Evolutionary conservation across 306 rosid genomes (phyloP), one percentile per base, ranked within the genome.

Genomic region (Lagenaria siceraria): DNA sequence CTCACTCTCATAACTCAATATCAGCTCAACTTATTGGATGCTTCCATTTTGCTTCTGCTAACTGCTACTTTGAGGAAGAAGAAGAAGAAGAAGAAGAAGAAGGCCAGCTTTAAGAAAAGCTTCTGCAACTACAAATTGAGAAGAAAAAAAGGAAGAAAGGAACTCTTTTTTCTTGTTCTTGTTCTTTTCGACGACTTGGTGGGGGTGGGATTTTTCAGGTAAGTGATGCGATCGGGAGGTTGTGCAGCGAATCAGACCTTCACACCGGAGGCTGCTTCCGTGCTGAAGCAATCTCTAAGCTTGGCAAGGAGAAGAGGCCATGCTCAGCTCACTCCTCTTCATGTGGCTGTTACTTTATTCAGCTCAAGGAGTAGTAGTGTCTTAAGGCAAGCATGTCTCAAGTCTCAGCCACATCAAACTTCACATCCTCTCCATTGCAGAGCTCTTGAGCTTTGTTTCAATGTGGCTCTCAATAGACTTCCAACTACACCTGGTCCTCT

Each of bases 401-500:
- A 87, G 79, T 86, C 97, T 79, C 93, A 88, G 72, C 89, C 92
- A 58, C 89, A 80, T 49, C 92, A 89, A 69, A 21, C 91, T 61
- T 84, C 89, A 31, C 86, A 42, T 53, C 92, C 92, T 52, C 93
- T 90, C 74, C 98, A 96, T 10, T 90, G 92, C 77, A 81, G 97
- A 75, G 97, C 99, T 35, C 97, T 96, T n/a, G 99, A 96, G 83
- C 97, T 96, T 19, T 96, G 98, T 81, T 92, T 96, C 92, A 96
- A 92, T 81, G 99, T 96, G 40, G 98, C 99, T 17, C 98, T 96
- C 73, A 96, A 96, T 60, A 68, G 97, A 42, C 96, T 92, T 9
- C 99, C 99, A 13, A 89, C 99, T 0, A 76, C 87, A 0, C 88
- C 96, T 7, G 78, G 83, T 29, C 87, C 95, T 62, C 75, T 90